Percentiles rank a stretch among this genome's conserved stretches.
Evolutionary conservation across 805 yeast genomes (phyloP).

Genomic region (Ogataea angusta): DNA sequence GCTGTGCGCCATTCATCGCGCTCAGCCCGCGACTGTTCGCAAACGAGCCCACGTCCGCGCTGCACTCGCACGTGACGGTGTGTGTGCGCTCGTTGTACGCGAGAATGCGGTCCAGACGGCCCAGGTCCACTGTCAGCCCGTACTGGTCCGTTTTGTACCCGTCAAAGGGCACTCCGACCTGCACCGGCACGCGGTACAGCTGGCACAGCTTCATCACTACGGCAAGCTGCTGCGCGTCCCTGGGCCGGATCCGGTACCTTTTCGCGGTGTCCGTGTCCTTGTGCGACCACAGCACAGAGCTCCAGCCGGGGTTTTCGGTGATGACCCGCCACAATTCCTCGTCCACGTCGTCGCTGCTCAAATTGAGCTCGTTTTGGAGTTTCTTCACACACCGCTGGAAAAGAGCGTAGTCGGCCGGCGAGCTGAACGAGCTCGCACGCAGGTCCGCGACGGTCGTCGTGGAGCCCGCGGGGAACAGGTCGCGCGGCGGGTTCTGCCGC

Average conservation of each 20-base stretch:
- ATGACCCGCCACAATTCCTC: constrained; percentile 19
- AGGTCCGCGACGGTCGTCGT: constrained; percentile 22
- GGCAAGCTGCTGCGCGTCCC: constrained; percentile 22
- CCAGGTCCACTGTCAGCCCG: constrained; percentile 15
- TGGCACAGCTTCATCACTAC: constrained; percentile 24
- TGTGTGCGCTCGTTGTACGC: constrained; percentile 1
- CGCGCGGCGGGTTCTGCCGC: constrained; percentile 27
- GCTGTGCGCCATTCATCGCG: constrained; percentile 1
- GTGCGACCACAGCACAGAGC: constrained; percentile 24
- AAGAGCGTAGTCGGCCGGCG: constrained; percentile 23
- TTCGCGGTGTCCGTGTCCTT: constrained; percentile 16
- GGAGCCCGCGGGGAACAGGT: constrained; percentile 29
- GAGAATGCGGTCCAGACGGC: constrained; percentile 14
- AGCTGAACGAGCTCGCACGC: constrained; percentile 13
- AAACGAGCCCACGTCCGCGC: constrained; percentile 4
- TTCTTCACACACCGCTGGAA: constrained; percentile 28
- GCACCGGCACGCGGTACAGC: constrained; percentile 28
- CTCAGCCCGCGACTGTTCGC: constrained; percentile 3
- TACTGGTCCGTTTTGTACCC: constrained; percentile 6
- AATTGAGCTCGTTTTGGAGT: constrained; percentile 22
- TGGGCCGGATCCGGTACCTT: constrained; percentile 22
- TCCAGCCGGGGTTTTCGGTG: constrained; percentile 19
- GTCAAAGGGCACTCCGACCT: constrained; percentile 10
- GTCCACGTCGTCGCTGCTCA: constrained; percentile 17
- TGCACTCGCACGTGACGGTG: constrained; percentile 11